These are phyloP conservation scores for Gastrolobium villosum DNA, from an alignment of 306 rosid genomes.

Conservation along the genomic window DNA sequence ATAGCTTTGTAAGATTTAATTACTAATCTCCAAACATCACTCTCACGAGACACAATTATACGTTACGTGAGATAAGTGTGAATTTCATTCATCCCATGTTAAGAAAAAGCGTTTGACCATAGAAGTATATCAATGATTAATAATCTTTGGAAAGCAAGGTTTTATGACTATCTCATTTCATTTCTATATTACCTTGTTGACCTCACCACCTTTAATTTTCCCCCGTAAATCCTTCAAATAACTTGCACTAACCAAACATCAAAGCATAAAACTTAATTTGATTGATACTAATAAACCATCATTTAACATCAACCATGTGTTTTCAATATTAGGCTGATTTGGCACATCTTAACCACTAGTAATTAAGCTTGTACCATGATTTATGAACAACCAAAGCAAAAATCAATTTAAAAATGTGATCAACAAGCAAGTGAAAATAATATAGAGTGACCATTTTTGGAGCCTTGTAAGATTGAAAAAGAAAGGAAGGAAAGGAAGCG, in stretches of 20 bases:
- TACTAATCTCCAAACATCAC: not conserved
- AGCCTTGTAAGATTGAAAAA: constrained; percentile 28
- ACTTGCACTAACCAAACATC: constrained; percentile 14
- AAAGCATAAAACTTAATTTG: constrained; percentile 15
- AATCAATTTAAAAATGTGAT: not conserved
- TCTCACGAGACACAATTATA: not conserved
- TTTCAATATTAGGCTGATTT: constrained; percentile 14
- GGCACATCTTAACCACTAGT: constrained; percentile 42
- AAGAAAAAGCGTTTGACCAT: constrained; percentile 25
- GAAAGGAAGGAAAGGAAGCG: constrained; percentile 26
- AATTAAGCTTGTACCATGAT: constrained; percentile 31
- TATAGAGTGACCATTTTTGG: not conserved
- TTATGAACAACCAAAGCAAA: constrained; percentile 31
- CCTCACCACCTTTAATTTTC: not conserved
- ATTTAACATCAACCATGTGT: constrained; percentile 26
- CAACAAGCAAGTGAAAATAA: not conserved
- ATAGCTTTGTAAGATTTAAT: not conserved
- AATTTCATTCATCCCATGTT: not conserved
- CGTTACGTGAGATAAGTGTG: not conserved
- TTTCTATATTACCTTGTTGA: not conserved
- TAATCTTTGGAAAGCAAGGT: not conserved
- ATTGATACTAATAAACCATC: constrained; percentile 39
- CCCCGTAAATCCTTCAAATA: constrained; percentile 11
- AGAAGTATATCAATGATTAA: not conserved
- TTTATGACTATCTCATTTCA: not conserved